Conservation (phyloP, 345 rosid genomes). For the Brassica nigra region DNA sequence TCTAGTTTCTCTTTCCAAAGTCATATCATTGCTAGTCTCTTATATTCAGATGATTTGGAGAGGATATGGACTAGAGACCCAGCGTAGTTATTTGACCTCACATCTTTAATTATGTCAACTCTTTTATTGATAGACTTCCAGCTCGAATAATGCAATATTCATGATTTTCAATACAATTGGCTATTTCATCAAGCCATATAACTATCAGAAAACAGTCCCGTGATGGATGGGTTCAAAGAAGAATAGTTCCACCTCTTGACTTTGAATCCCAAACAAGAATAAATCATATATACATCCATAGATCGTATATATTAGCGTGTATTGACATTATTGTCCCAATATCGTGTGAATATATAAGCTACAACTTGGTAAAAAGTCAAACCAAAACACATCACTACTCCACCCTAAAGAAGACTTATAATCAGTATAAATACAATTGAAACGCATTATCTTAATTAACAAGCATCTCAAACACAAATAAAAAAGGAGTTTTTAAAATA, state of each 20-base stretch:
- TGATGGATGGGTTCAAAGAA: constrained; percentile 14
- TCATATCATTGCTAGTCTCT: not conserved
- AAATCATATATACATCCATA: not conserved
- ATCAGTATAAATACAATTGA: not conserved
- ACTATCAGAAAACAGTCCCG: not conserved
- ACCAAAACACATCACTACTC: not conserved
- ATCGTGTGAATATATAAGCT: not conserved
- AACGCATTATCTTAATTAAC: not conserved
- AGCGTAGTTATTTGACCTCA: constrained; percentile 14
- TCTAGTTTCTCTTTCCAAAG: not conserved
- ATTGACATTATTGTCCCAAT: not conserved
- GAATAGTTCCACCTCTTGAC: not conserved
- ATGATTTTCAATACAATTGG: constrained; percentile 2
- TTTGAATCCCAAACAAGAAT: not conserved
- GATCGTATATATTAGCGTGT: not conserved
- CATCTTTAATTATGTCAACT: constrained; percentile 23
- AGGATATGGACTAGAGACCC: not conserved
- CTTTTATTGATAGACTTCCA: not conserved
- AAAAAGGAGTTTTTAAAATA: not conserved
- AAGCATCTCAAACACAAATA: not conserved
- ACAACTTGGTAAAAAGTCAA: not conserved
- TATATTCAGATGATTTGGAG: constrained; percentile 6
- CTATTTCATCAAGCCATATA: not conserved
- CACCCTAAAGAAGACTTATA: not conserved
- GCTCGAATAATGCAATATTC: not conserved